Percentiles rank a stretch among this genome's conserved stretches.
Conservation (phyloP, 2,329 filamentous ascomycete genomes). For the Nemania sp. region DNA sequence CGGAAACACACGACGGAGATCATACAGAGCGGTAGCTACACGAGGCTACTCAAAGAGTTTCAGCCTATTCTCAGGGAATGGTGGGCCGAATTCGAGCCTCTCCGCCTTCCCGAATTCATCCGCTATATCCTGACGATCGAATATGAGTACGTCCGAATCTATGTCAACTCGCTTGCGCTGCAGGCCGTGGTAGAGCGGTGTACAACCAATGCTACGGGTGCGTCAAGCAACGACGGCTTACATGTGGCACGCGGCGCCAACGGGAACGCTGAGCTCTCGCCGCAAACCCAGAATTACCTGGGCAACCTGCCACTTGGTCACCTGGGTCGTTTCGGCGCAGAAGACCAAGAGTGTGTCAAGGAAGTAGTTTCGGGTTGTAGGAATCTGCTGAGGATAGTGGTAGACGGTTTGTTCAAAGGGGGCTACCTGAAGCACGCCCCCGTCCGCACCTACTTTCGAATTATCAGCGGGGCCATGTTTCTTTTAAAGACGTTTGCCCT, state of each 20-base stretch:
- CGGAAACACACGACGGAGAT: conserved; percentile 86
- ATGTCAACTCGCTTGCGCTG: conserved; percentile 89
- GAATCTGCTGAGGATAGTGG: conserved; percentile 75
- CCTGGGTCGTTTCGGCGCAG: conserved; percentile 64
- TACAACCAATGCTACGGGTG: conserved; percentile 68
- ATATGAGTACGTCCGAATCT: conserved; percentile 92
- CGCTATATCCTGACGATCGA: conserved; percentile 86
- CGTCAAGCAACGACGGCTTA: conserved; percentile 41
- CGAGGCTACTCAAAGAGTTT: conserved; percentile 78
- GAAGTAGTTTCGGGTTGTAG: conserved; percentile 79
- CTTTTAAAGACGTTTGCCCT: conserved; percentile 82
- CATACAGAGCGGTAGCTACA: conserved; percentile 84
- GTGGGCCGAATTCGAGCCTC: conserved; percentile 80
- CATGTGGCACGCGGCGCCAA: conserved; percentile 43
- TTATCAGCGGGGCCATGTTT: conserved; percentile 84
- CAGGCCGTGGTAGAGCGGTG: conserved; percentile 95
- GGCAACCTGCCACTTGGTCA: conserved; percentile 66
- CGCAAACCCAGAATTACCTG: conserved; percentile 66
- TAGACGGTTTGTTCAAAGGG: conserved; percentile 72
- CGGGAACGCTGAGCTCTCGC: conserved; percentile 54
- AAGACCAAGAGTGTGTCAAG: conserved; percentile 72
- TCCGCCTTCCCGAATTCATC: conserved; percentile 67
- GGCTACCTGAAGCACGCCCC: conserved; percentile 82
- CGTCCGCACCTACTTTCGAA: conserved; percentile 83
- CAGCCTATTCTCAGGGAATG: conserved; percentile 77